phyloP scores from a whole-genome alignment of 2,329 filamentous ascomycete species.

The Tolypocladium cylindrosporum region DNA sequence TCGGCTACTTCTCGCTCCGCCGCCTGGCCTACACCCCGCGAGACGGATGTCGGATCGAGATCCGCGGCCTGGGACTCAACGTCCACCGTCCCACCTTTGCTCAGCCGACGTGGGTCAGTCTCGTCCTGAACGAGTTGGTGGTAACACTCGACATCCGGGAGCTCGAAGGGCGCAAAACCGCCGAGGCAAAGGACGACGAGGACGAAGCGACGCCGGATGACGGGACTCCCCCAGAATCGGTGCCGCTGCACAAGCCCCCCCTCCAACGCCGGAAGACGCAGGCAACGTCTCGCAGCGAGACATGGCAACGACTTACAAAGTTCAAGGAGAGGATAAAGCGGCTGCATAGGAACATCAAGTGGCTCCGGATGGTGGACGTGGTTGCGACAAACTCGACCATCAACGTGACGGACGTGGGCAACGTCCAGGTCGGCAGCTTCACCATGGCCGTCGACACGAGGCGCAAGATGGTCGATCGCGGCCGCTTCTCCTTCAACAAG shows the following conservation, averaged over 20 bases:
- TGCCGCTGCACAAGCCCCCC: conserved; percentile 6
- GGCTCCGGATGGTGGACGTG: conserved; percentile 82
- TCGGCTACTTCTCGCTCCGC: conserved; percentile 86
- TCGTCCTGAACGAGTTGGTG: conserved; percentile 76
- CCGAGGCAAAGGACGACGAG: conserved; percentile 16
- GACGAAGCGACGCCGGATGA: neutral
- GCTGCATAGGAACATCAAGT: conserved; percentile 77
- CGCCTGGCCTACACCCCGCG: conserved; percentile 82
- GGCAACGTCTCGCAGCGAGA: conserved; percentile 48
- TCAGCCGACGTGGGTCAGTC: conserved; percentile 90
- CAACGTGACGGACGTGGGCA: conserved; percentile 71
- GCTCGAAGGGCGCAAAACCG: conserved; percentile 41
- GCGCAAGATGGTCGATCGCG: conserved; percentile 81
- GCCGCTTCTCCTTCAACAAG: conserved; percentile 77
- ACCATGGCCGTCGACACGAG: conserved; percentile 85
- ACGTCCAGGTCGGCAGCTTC: conserved; percentile 73
- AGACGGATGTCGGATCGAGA: conserved; percentile 82
- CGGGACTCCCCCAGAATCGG: neutral
- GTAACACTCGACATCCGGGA: conserved; percentile 71
- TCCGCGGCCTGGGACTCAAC: conserved; percentile 78
- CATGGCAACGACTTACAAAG: conserved; percentile 70
- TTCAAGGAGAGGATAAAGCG: conserved; percentile 80
- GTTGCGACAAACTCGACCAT: conserved; percentile 73
- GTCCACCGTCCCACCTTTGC: conserved; percentile 92
- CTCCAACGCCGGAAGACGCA: conserved; percentile 8